phyloP scores from a whole-genome alignment of 2,329 filamentous ascomycete species.

The Emericellopsis atlantica region DNA sequence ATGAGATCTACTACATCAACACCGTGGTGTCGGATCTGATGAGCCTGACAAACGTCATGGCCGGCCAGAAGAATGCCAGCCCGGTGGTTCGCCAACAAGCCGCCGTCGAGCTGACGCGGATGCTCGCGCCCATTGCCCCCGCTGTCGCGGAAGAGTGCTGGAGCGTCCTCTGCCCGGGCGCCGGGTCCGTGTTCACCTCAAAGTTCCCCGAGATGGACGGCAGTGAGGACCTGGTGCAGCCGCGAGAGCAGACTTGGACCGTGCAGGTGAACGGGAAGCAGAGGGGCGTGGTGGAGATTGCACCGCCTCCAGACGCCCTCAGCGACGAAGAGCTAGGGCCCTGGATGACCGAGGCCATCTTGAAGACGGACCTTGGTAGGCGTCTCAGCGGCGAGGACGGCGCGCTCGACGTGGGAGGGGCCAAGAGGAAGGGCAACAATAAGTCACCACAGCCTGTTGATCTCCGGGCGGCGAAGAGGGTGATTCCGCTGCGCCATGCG shows the following conservation, averaged over 20 bases:
- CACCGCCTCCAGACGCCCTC: conserved; percentile 30
- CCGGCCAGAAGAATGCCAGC: conserved; percentile 22
- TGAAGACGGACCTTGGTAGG: conserved; percentile 47
- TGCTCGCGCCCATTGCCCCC: conserved; percentile 70
- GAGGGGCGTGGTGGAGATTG: conserved; percentile 54
- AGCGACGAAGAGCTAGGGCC: conserved; percentile 32
- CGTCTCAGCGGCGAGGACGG: conserved; percentile 33
- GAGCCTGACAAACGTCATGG: conserved; percentile 55
- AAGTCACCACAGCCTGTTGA: conserved; percentile 13
- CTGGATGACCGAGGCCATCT: conserved; percentile 50
- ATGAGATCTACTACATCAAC: conserved; percentile 65
- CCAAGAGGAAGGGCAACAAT: conserved; percentile 1
- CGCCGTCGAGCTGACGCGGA: conserved; percentile 45
- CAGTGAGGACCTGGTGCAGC: conserved; percentile 33
- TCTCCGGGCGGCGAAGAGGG: conserved; percentile 42
- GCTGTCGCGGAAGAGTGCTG: conserved; percentile 75
- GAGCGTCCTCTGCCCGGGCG: conserved; percentile 36
- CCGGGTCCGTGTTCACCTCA: conserved; percentile 25
- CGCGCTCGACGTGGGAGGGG: conserved; percentile 13
- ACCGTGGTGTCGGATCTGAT: conserved; percentile 76
- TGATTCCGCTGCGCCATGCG: conserved; percentile 54
- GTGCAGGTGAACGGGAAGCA: conserved; percentile 76
- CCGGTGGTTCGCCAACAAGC: conserved; percentile 33
- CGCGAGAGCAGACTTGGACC: conserved; percentile 41
- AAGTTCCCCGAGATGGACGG: conserved; percentile 49